Evolutionary conservation across 768 basidiomycete species (phyloP).

Genomic region (Pulveroboletus sp.): DNA sequence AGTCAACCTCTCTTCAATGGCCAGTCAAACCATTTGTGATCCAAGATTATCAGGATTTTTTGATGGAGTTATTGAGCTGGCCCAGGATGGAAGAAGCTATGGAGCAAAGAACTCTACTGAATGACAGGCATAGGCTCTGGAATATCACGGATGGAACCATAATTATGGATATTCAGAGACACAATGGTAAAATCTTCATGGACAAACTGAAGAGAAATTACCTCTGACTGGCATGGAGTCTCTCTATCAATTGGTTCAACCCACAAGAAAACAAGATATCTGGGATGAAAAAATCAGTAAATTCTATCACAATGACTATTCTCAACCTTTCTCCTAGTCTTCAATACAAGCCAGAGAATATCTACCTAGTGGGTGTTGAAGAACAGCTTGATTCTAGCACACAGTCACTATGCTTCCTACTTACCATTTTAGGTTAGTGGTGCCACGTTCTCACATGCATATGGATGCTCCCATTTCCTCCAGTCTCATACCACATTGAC

Average conservation of each 20-base stretch:
- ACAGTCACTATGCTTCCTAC: too few relatives aligned
- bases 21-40: not conserved
- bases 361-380: not conserved
- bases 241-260: not conserved
- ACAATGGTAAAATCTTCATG: not conserved
- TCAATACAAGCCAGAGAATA: not conserved
- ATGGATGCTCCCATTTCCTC: too few relatives aligned
- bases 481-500: too few relatives aligned
- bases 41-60: not conserved
- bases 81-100: not conserved
- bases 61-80: not conserved
- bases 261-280: not conserved
- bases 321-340: not conserved
- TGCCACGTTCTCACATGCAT: too few relatives aligned
- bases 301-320: not conserved
- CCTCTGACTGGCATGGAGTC: not conserved
- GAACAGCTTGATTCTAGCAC: too few relatives aligned
- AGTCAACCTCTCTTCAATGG: too few relatives aligned
- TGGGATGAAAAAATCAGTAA: not conserved
- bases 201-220: not conserved
- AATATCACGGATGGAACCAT: not conserved
- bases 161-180: not conserved
- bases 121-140: not conserved
- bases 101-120: not conserved
- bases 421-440: too few relatives aligned